Evolutionary conservation across 2,329 filamentous ascomycete genomes (phyloP).

Genomic region (Fusarium verrucosum): DNA sequence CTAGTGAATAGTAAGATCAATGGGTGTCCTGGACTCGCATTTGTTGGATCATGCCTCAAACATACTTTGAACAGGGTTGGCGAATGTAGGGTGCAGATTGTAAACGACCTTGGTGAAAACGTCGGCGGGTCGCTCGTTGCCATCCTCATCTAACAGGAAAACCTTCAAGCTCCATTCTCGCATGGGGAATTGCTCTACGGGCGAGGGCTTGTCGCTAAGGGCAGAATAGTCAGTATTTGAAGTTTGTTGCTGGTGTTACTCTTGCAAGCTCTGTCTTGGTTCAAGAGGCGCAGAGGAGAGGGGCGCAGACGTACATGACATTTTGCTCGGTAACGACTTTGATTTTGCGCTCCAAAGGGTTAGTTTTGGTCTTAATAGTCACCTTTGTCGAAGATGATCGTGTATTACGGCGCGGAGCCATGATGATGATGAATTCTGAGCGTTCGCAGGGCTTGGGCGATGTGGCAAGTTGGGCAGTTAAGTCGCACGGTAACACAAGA

Average conservation of each 20-base stretch:
- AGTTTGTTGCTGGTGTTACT: background rate
- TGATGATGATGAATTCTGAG: constrained; percentile 4
- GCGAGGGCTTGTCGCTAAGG: constrained; percentile 73
- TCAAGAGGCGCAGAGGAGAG: constrained; percentile 1
- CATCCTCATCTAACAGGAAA: constrained; percentile 83
- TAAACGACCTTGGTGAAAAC: constrained; percentile 94
- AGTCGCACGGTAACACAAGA: constrained; percentile 15
- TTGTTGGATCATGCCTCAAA: background rate
- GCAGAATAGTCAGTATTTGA: constrained; percentile 5
- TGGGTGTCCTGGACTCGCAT: constrained; percentile 22
- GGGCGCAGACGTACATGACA: constrained; percentile 73
- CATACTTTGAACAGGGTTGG: constrained; percentile 84
- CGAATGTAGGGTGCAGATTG: constrained; percentile 93
- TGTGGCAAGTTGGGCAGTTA: constrained; percentile 6
- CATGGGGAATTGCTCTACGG: constrained; percentile 89
- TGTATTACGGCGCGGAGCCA: constrained; percentile 30
- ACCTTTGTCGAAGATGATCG: constrained; percentile 27
- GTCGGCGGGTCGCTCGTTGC: constrained; percentile 82
- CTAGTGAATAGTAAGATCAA: constrained; percentile 54
- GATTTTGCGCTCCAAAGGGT: constrained; percentile 77
- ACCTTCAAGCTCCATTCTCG: constrained; percentile 91
- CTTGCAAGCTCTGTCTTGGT: background rate
- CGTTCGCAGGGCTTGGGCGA: background rate
- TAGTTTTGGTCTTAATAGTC: constrained; percentile 36
- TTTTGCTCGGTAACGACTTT: constrained; percentile 94